Evolutionary conservation across 495 filamentous ascomycete species (phyloP).

Genomic region (Talaromyces trachyspermus): DNA sequence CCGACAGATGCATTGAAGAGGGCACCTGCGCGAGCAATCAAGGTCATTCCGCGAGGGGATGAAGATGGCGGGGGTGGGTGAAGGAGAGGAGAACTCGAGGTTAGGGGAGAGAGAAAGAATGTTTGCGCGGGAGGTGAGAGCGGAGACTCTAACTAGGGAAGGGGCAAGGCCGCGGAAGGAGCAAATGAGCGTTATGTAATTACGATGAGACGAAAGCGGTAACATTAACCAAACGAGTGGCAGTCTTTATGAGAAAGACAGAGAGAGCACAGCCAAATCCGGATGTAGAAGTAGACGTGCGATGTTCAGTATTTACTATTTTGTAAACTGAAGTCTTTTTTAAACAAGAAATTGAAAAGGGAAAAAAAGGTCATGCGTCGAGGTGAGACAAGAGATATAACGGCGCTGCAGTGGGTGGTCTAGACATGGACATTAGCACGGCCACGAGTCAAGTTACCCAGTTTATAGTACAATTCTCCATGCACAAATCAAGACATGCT

Average conservation of each 20-base stretch:
- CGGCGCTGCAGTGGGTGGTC: too few relatives aligned
- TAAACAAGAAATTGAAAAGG: too few relatives aligned
- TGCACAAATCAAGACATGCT: too few relatives aligned
- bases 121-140: not conserved
- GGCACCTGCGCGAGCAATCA: constrained; percentile 1
- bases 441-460: too few relatives aligned
- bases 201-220: not conserved
- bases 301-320: too few relatives aligned
- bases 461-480: too few relatives aligned
- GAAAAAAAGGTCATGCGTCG: too few relatives aligned
- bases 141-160: not conserved
- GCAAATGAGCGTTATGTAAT: constrained; percentile 1
- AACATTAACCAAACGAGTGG: not conserved
- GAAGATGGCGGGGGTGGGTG: not conserved
- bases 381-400: too few relatives aligned
- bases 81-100: not conserved
- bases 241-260: not conserved
- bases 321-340: too few relatives aligned
- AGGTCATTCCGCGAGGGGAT: constrained; percentile 5
- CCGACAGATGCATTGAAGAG: constrained; percentile 6
- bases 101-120: not conserved
- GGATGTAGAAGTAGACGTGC: too few relatives aligned
- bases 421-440: too few relatives aligned
- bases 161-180: not conserved
- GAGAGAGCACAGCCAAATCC: too few relatives aligned